Conservation (phyloP, 345 rosid species). For the Euphorbia tirucalli region DNA sequence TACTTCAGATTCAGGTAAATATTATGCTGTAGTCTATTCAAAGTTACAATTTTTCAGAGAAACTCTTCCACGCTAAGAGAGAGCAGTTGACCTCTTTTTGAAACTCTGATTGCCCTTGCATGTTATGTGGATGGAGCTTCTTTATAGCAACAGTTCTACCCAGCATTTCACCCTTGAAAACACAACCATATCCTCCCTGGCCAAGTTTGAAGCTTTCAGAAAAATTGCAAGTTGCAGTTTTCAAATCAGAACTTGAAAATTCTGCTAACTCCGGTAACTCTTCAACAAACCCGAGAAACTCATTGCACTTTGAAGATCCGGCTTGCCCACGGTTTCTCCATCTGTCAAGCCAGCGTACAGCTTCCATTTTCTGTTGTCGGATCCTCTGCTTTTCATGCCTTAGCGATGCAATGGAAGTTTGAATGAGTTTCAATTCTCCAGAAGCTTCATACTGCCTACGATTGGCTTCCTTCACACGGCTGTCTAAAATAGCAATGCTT, state of each 20-base stretch:
- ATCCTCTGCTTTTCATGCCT: conserved; percentile 57
- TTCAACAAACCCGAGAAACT: conserved; percentile 40
- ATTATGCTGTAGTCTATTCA: conserved; percentile 5
- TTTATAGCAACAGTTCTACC: conserved; percentile 79
- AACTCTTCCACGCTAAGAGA: too few relatives aligned
- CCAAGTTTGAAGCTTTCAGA: conserved; percentile 76
- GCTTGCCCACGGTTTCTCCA: conserved; percentile 55
- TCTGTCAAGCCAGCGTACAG: conserved; percentile 61
- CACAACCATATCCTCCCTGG: conserved; percentile 59
- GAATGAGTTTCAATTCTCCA: conserved; percentile 45
- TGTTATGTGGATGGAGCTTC: conserved; percentile 53
- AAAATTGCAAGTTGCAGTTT: conserved; percentile 67
- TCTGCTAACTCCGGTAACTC: conserved; percentile 57
- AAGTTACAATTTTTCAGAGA: conserved; percentile 6
- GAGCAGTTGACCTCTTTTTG: conserved; percentile 60
- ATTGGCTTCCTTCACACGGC: conserved; percentile 47
- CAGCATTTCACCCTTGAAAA: conserved; percentile 80
- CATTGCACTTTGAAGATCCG: conserved; percentile 45
- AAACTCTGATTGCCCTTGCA: conserved; percentile 65
- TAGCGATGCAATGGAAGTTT: conserved; percentile 52
- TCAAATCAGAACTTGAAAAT: conserved; percentile 53
- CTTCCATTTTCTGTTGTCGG: conserved; percentile 60
- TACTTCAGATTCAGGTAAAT: background rate
- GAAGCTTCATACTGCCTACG: conserved; percentile 45
- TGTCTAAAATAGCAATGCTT: conserved; percentile 54